phyloP scores from a whole-genome alignment of 176 grass and related monocot genomes.

The Neostapfia colusana region DNA sequence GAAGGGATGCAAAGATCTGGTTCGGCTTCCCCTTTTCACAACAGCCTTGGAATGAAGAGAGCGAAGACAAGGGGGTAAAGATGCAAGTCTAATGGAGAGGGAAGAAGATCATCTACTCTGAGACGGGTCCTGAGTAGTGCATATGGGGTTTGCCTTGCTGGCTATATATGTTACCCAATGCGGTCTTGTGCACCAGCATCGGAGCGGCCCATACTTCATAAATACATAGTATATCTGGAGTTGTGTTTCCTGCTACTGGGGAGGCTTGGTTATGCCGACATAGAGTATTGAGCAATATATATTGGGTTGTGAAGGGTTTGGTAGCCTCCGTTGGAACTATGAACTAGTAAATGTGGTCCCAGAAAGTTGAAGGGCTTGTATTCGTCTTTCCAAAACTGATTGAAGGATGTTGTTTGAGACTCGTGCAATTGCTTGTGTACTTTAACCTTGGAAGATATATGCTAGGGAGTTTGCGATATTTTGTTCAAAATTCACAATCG shows the following conservation, averaged over 20 bases:
- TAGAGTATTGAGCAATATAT: constrained; percentile 37
- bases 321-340: constrained; percentile 28
- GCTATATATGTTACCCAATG: constrained; percentile 35
- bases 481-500: not conserved
- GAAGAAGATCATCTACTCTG: constrained; percentile 49
- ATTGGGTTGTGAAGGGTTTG: constrained; percentile 40
- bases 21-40: constrained; percentile 78
- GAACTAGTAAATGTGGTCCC: constrained; percentile 28
- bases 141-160: constrained; percentile 53
- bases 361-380: constrained; percentile 37
- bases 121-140: constrained; percentile 41
- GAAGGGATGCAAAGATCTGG: constrained; percentile 86
- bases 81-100: constrained; percentile 24
- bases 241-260: constrained; percentile 48
- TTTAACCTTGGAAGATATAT: too few species aligned
- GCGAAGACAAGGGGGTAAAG: constrained; percentile 83
- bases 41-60: constrained; percentile 91
- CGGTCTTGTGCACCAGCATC: constrained; percentile 27
- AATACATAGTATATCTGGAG: constrained; percentile 56
- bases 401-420: constrained; percentile 33
- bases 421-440: not conserved
- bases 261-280: constrained; percentile 39
- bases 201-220: constrained; percentile 48
- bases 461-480: not conserved
- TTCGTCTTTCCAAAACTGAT: constrained; percentile 20